Evolutionary conservation across 495 filamentous ascomycete genomes (phyloP), one percentile per base, ranked within the genome.

Genomic region (Neurospora terricola): DNA sequence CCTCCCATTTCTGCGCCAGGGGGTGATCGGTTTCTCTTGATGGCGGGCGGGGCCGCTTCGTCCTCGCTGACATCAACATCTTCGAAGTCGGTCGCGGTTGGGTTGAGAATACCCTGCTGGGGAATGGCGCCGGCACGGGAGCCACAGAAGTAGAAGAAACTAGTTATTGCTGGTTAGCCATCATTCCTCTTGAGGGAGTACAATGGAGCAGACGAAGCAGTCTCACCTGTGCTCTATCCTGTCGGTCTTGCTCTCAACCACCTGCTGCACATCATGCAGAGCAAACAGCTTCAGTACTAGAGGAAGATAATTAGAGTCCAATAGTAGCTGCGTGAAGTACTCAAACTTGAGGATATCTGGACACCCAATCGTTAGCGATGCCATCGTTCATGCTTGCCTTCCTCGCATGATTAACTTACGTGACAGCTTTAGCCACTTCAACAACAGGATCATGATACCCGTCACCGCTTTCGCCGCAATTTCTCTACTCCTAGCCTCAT

Each of bases 401-500:
- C 21, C 1, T 69, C 18, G 34, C n/a, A 54, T 72, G 34, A 23
- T 38, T 38, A 68, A 84, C 93, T 83, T 83, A 97, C 94, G 95
- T 73, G 93, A 97, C 75, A 95, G 85, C 80, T 97, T 96, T 79
- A 98, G 93, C 96, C 96, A 99, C 82, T 98, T 98, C 71, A 98
- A 80, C 34, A 99, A 79, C 37, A 97, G 87, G 39, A 98, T 81
- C 59, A 98, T 81, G 73, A 94, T 90, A 0, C 91, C 94, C 42
- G 93, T 95, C 8, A 97, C 90, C 4, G 94, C 95, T 82, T 99
- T 99, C 37, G 89, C 89, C 21, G 91, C 90, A 70, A 98, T 96
- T 78, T 99, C 96, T 54, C 94, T 87, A 38, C 88, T 87, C 59
- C 96, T 88, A 37, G 92, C 84, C 45, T 90, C 90, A 81, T 98